These are phyloP conservation scores for Fragaria ananassa DNA, from an alignment of 306 rosid genomes.

Conservation along the genomic window DNA sequence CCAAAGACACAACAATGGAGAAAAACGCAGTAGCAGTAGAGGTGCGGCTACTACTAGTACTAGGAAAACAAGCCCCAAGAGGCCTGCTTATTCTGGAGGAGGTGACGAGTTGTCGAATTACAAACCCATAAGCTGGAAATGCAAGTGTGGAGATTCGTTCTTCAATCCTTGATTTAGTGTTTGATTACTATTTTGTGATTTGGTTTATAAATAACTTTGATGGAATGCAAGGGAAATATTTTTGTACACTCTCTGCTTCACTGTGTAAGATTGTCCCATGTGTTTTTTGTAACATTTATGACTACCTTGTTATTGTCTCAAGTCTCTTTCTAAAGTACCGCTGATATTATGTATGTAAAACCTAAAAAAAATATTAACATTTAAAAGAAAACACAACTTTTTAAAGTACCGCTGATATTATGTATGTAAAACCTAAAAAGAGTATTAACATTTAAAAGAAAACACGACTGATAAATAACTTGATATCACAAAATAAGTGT, in stretches of 20 bases:
- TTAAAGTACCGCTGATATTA: background rate
- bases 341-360: background rate
- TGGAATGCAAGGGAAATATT: background rate
- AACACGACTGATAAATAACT: too few relatives aligned
- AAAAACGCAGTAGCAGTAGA: background rate
- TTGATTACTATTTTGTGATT: background rate
- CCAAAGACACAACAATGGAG: conserved; percentile 29
- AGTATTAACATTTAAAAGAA: too few relatives aligned
- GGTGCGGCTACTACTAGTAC: too few relatives aligned
- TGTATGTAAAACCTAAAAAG: too few relatives aligned
- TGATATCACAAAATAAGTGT: too few relatives aligned
- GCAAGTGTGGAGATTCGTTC: conserved; percentile 70
- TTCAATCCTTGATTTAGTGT: conserved; percentile 52
- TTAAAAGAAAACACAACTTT: too few relatives aligned
- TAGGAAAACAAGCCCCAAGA: background rate
- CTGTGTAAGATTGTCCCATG: background rate
- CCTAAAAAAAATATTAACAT: too few relatives aligned
- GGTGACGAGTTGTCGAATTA: conserved; percentile 63
- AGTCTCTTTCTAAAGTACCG: background rate
- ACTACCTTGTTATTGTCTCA: background rate
- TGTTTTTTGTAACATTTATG: background rate
- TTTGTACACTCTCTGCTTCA: background rate
- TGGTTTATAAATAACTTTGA: background rate
- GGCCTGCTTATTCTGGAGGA: conserved; percentile 43
- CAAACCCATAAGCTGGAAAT: conserved; percentile 85